phyloP scores from a whole-genome alignment of 139 green algal species.

The Protoeuglena noctilucae region DNA sequence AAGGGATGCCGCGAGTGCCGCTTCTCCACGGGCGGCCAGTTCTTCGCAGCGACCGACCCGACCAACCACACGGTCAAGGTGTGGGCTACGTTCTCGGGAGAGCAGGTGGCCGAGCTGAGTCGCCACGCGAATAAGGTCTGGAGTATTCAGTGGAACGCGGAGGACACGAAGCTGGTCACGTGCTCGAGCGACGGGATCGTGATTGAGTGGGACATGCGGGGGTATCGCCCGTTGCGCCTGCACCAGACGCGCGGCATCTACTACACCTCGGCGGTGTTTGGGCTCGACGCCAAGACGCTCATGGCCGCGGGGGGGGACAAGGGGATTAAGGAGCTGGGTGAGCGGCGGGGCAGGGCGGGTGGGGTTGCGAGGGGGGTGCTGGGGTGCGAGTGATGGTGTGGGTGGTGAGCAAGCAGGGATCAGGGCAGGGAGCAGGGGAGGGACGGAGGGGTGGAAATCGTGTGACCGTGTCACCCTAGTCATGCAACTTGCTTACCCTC shows the following conservation, averaged over 20 bases:
- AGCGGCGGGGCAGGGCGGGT: too few species aligned
- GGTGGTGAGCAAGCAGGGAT: too few species aligned
- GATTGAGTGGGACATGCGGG: constrained; percentile 71
- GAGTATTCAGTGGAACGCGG: constrained; percentile 42
- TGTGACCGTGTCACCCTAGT: too few species aligned
- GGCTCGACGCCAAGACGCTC: constrained; percentile 41
- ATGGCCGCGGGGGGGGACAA: constrained; percentile 44
- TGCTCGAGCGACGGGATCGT: constrained; percentile 67
- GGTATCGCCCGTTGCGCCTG: constrained; percentile 37
- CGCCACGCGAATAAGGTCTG: constrained; percentile 66
- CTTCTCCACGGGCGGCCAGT: constrained; percentile 71
- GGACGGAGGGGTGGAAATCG: too few species aligned
- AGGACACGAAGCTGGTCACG: constrained; percentile 52
- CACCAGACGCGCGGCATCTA: constrained; percentile 47
- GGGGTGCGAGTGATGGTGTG: too few species aligned
- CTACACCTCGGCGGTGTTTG: constrained; percentile 43
- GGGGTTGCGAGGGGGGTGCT: too few species aligned
- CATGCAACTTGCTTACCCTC: too few species aligned
- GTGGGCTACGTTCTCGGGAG: constrained; percentile 73
- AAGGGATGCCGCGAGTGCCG: constrained; percentile 50
- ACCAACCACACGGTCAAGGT: constrained; percentile 69
- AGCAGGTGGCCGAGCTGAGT: constrained; percentile 60
- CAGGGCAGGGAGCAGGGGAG: too few species aligned
- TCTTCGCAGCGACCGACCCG: constrained; percentile 72
- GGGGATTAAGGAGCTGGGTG: constrained; percentile 75